phyloP scores from a whole-genome alignment of 352 stramenopile species.

The Pythium periplocum region DNA sequence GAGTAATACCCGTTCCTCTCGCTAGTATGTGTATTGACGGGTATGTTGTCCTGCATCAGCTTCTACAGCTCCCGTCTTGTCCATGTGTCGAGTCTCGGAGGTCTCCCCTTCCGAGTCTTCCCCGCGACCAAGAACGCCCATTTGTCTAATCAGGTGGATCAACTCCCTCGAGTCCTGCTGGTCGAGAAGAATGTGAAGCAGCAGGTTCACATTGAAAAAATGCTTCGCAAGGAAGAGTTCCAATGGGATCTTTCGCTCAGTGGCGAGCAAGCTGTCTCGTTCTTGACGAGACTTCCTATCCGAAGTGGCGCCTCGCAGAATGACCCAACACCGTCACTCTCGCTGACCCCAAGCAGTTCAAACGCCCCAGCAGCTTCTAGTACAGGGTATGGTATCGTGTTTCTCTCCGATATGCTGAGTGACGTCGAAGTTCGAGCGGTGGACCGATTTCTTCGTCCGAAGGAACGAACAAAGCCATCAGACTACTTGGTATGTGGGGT shows the following conservation, averaged over 20 bases:
- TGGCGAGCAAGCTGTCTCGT: slow-evolving; percentile 47
- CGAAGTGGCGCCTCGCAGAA: not conserved
- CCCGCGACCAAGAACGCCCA: slow-evolving; percentile 56
- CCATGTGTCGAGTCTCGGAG: slow-evolving; percentile 56
- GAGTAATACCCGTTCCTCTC: slow-evolving; percentile 3
- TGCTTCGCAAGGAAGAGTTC: slow-evolving; percentile 56
- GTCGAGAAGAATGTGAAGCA: slow-evolving; percentile 50
- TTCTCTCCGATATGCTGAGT: slow-evolving; percentile 51
- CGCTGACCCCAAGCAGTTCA: slow-evolving; percentile 5
- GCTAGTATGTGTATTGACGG: not conserved
- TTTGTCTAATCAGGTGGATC: slow-evolving; percentile 46
- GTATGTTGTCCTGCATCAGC: slow-evolving; percentile 17
- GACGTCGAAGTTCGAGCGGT: slow-evolving; percentile 46
- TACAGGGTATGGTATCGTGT: slow-evolving; percentile 40
- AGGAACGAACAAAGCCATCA: slow-evolving; percentile 22
- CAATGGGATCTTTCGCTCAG: slow-evolving; percentile 62
- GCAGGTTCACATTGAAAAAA: slow-evolving; percentile 52
- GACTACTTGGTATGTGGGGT: slow-evolving; percentile 45
- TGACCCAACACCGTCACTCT: not conserved
- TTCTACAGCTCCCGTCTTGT: slow-evolving; percentile 64
- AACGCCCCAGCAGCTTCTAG: not conserved
- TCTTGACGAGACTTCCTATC: slow-evolving; percentile 31
- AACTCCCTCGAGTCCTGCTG: slow-evolving; percentile 56
- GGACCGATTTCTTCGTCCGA: slow-evolving; percentile 40
- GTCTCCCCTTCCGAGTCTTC: slow-evolving; percentile 36